Evolutionary conservation across 2,329 filamentous ascomycete species (phyloP).

Genomic region (Nigrograna mackinnonii): DNA sequence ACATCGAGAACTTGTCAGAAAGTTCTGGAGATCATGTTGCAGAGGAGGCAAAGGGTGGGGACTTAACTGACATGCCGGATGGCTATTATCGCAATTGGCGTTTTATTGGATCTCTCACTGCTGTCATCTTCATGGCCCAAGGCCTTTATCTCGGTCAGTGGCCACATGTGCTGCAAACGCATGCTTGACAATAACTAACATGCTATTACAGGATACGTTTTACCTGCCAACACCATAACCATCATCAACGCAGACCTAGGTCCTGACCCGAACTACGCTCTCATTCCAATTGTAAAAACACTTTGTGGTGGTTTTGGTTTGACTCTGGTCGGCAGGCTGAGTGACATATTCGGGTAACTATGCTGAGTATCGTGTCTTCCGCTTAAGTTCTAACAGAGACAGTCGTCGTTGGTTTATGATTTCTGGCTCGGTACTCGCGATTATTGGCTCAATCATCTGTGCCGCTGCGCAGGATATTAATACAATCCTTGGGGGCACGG

Average conservation of each 20-base stretch:
- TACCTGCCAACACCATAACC: conserved; percentile 15
- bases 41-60: conserved; percentile 11
- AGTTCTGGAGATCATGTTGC: conserved; percentile 5
- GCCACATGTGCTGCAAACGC: too few species aligned
- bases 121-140: conserved; percentile 18
- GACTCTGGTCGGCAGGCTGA: conserved; percentile 11
- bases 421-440: conserved; percentile 8
- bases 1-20: not conserved
- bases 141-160: conserved; percentile 16
- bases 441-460: conserved; percentile 11
- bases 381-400: not conserved
- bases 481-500: conserved; percentile 15
- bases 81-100: conserved; percentile 19
- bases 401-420: conserved; percentile 19
- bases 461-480: conserved; percentile 14
- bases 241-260: conserved; percentile 18
- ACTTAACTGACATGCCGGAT: conserved; percentile 15
- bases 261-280: conserved; percentile 16
- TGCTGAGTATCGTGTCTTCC: not conserved
- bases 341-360: conserved; percentile 14
- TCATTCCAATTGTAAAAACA: conserved; percentile 16
- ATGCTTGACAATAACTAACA: not conserved
- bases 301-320: conserved; percentile 12
- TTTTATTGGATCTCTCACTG: conserved; percentile 16
- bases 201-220: conserved; percentile 8